Percentiles rank a stretch among this genome's conserved stretches.
Evolutionary conservation across 768 basidiomycete genomes (phyloP).

Genomic region (Leccinum arenicola): DNA sequence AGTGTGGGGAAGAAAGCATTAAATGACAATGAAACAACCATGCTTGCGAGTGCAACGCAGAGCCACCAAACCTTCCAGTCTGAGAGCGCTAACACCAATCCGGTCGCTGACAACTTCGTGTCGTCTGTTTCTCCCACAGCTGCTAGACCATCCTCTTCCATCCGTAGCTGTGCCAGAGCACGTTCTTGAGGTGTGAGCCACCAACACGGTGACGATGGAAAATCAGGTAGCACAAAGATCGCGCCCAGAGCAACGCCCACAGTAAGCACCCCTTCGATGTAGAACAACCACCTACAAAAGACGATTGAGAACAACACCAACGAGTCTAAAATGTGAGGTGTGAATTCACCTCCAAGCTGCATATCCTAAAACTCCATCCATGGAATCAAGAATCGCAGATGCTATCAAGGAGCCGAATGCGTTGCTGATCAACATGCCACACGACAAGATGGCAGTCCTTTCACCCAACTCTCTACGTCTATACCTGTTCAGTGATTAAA

Average conservation of each 20-base stretch:
- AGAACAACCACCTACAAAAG: constrained; percentile 67
- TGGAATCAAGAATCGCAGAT: constrained; percentile 66
- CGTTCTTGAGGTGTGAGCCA: constrained; percentile 62
- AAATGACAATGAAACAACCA: constrained; percentile 63
- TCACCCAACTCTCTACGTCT: constrained; percentile 67
- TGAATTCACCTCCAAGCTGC: constrained; percentile 66
- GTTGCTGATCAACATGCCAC: constrained; percentile 75
- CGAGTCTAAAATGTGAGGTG: not conserved
- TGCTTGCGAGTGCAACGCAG: constrained; percentile 55
- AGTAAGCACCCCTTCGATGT: constrained; percentile 60
- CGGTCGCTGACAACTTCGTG: constrained; percentile 34
- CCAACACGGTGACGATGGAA: constrained; percentile 54
- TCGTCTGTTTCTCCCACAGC: constrained; percentile 45
- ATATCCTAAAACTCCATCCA: constrained; percentile 67
- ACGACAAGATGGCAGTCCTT: constrained; percentile 64
- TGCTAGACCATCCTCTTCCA: constrained; percentile 63
- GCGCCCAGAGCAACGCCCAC: constrained; percentile 48
- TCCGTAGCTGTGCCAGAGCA: constrained; percentile 53
- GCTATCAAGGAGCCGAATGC: constrained; percentile 81
- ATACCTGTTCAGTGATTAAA: constrained; percentile 54
- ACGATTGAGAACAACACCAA: not conserved
- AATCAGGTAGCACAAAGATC: constrained; percentile 70
- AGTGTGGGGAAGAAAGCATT: constrained; percentile 81
- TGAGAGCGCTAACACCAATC: constrained; percentile 55
- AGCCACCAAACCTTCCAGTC: constrained; percentile 90